Conservation (phyloP, 495 filamentous ascomycete genomes). For the Terfezia boudieri region DNA sequence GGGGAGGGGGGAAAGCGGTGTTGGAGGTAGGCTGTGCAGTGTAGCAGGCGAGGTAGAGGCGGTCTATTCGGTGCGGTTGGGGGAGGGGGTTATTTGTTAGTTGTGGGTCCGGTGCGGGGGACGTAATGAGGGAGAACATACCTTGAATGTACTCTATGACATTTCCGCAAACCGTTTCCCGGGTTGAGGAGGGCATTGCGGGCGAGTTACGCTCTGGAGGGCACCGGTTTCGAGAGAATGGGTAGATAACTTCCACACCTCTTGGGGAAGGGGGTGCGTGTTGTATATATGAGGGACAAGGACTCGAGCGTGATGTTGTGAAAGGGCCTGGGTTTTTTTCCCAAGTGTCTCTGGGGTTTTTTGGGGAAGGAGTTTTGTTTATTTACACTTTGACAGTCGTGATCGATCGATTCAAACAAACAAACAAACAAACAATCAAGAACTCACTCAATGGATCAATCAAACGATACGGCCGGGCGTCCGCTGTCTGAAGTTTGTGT, state of each 20-base stretch:
- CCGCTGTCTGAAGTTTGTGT: too few relatives aligned
- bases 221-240: neutral
- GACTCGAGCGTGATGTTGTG: neutral
- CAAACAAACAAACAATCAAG: too few relatives aligned
- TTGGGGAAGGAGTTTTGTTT: too few relatives aligned
- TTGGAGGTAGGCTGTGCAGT: constrained; percentile 52
- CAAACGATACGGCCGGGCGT: too few relatives aligned
- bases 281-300: neutral
- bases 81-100: neutral
- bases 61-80: constrained; percentile 36
- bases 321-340: neutral
- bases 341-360: neutral
- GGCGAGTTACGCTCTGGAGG: neutral
- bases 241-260: neutral
- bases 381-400: too few relatives aligned
- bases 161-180: constrained; percentile 30
- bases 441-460: too few relatives aligned
- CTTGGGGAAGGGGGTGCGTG: neutral
- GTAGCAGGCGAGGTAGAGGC: constrained; percentile 85
- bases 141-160: constrained; percentile 63
- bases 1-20: constrained; percentile 70
- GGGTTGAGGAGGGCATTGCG: constrained; percentile 15
- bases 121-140: constrained; percentile 14
- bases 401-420: too few relatives aligned
- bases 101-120: neutral